These are phyloP conservation scores for Venturiaceae sp. DNA, from an alignment of 2,329 filamentous ascomycete species.

Conservation along the genomic window DNA sequence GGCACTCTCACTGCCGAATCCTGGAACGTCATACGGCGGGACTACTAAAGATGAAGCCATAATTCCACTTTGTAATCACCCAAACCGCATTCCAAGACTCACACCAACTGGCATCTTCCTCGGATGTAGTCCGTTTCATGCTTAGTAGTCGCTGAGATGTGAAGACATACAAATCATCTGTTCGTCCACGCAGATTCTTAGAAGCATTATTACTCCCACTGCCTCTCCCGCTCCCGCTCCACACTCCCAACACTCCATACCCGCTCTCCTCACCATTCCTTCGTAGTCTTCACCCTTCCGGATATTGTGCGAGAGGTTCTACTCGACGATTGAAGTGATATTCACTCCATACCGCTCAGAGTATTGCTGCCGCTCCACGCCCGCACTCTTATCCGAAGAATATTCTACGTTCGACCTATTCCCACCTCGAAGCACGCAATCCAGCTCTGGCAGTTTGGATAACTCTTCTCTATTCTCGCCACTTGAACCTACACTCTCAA, in stretches of 20 bases:
- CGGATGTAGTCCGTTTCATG: background rate
- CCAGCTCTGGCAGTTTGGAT: background rate
- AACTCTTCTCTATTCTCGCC: background rate
- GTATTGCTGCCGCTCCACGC: background rate
- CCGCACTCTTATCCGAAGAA: background rate
- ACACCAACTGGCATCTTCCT: background rate
- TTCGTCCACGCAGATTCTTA: background rate
- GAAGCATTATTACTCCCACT: background rate
- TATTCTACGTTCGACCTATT: too few relatives aligned
- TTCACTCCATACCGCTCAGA: background rate
- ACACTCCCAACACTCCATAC: background rate
- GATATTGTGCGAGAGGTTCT: conserved; percentile 1
- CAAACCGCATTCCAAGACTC: background rate
- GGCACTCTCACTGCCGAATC: background rate
- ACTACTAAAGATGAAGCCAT: background rate
- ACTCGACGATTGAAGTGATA: background rate
- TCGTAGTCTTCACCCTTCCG: background rate
- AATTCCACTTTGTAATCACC: background rate
- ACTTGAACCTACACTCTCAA: background rate
- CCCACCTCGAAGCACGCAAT: background rate
- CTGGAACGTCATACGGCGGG: background rate
- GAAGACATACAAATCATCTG: background rate
- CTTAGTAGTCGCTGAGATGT: background rate
- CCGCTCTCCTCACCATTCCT: background rate
- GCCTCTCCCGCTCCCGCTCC: background rate